These are phyloP conservation scores for Diaporthe vaccinii DNA, from an alignment of 2,329 filamentous ascomycete species.

Conservation along the genomic window DNA sequence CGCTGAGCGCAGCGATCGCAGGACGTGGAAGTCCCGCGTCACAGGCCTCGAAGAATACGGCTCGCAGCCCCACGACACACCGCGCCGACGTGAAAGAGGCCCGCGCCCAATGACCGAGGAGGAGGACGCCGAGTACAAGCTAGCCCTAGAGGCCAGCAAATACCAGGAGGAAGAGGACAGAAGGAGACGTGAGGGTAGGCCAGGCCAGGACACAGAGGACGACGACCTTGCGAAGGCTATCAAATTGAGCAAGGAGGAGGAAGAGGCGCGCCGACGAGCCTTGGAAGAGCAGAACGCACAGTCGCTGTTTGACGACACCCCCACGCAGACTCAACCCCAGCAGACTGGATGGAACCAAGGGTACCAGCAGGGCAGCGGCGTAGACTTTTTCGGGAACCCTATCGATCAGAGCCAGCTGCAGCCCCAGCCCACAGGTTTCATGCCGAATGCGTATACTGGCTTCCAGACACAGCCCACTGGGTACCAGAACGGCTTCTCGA, in stretches of 20 bases:
- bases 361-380: constrained; percentile 95
- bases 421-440: constrained; percentile 83
- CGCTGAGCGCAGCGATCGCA: constrained; percentile 90
- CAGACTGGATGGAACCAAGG: constrained; percentile 95
- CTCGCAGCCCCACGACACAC: constrained; percentile 57
- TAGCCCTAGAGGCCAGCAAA: constrained; percentile 96
- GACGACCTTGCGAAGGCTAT: constrained; percentile 96
- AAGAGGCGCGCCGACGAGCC: constrained; percentile 88
- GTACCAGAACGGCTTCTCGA: constrained; percentile 74
- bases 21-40: constrained; percentile 96
- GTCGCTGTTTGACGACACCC: constrained; percentile 88
- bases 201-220: constrained; percentile 71
- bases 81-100: constrained; percentile 60
- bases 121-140: constrained; percentile 89
- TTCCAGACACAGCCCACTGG: constrained; percentile 65
- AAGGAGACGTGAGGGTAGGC: constrained; percentile 76
- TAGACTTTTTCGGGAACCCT: constrained; percentile 98
- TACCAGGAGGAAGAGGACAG: constrained; percentile 93
- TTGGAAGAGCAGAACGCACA: constrained; percentile 88
- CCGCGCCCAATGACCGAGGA: constrained; percentile 74
- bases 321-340: constrained; percentile 77
- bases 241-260: constrained; percentile 93
- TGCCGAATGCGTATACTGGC: constrained; percentile 69
- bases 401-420: constrained; percentile 83
- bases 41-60: constrained; percentile 89